Conservation (phyloP, 495 filamentous ascomycete genomes). For the Xylaria sp. region DNA sequence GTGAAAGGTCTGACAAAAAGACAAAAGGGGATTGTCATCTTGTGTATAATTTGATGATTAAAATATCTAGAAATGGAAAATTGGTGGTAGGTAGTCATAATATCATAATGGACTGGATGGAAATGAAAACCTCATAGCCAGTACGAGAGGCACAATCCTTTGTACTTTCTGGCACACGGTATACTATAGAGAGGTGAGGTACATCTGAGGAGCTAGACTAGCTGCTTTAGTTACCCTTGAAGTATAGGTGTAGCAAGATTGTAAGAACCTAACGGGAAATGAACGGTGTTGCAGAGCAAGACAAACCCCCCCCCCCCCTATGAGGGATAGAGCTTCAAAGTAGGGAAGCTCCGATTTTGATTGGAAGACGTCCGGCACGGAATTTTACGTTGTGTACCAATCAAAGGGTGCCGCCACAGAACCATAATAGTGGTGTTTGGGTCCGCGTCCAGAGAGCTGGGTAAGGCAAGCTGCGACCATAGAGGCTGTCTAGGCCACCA, state of each 20-base stretch:
- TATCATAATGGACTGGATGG: background rate
- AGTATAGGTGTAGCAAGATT: no score
- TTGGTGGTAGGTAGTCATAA: background rate
- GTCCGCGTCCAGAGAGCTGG: background rate
- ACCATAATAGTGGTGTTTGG: background rate
- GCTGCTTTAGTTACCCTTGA: no score
- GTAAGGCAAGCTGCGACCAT: background rate
- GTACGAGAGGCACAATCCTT: background rate
- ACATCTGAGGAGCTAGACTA: background rate
- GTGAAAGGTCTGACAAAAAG: background rate
- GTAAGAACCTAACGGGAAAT: no score
- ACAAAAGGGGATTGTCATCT: background rate
- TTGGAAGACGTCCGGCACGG: background rate
- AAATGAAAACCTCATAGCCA: background rate
- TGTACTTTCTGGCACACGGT: background rate
- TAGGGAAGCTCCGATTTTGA: no score
- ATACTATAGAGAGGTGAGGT: background rate
- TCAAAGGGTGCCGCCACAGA: background rate
- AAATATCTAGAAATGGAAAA: background rate
- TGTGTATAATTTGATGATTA: background rate
- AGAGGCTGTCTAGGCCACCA: background rate
- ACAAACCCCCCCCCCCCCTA: no score
- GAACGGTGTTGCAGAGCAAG: no score
- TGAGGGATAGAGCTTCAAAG: no score
- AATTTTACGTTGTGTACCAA: background rate